Percentiles rank a stretch among this genome's conserved stretches.
These are phyloP conservation scores for Sophora flavescens DNA, from an alignment of 306 rosid species.

Conservation along the genomic window DNA sequence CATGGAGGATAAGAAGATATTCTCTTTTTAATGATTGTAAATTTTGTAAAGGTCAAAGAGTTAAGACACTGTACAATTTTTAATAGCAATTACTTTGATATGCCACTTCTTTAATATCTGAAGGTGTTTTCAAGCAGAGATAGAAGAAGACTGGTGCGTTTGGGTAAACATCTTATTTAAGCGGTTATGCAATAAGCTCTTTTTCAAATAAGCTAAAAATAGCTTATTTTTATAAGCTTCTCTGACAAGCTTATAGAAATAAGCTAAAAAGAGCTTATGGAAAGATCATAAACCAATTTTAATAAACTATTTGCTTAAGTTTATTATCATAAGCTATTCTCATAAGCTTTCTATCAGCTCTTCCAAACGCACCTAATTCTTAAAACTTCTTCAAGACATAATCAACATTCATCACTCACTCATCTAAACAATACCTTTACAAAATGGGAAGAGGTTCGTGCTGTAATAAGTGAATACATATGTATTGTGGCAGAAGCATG, in stretches of 20 bases:
- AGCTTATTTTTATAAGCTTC: no score
- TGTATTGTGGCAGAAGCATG: slow-evolving; percentile 34
- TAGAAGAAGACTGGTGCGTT: slow-evolving; percentile 19
- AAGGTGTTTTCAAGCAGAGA: slow-evolving; percentile 10
- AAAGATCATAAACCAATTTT: no score
- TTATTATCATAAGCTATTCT: no score
- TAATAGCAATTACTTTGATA: slow-evolving; percentile 7
- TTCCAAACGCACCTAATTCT: no score
- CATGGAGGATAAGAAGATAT: slow-evolving; percentile 1
- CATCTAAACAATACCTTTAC: slow-evolving; percentile 34
- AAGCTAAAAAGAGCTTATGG: no score
- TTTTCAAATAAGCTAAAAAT: no score
- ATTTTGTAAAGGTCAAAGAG: slow-evolving; percentile 6
- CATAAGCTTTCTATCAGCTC: no score
- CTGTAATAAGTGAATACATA: slow-evolving; percentile 10
- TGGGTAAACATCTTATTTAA: no score
- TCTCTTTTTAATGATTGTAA: slow-evolving; percentile 13
- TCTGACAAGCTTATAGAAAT: no score
- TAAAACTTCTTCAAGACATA: not conserved
- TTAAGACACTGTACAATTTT: not conserved
- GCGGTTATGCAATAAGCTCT: no score
- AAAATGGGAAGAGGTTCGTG: not conserved
- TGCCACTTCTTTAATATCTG: not conserved
- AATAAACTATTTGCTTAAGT: no score
- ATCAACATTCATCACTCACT: slow-evolving; percentile 29